Evolutionary conservation across 768 basidiomycete species (phyloP), one percentile per base, ranked within the genome.

Genomic region (Kwoniella botswanensis): DNA sequence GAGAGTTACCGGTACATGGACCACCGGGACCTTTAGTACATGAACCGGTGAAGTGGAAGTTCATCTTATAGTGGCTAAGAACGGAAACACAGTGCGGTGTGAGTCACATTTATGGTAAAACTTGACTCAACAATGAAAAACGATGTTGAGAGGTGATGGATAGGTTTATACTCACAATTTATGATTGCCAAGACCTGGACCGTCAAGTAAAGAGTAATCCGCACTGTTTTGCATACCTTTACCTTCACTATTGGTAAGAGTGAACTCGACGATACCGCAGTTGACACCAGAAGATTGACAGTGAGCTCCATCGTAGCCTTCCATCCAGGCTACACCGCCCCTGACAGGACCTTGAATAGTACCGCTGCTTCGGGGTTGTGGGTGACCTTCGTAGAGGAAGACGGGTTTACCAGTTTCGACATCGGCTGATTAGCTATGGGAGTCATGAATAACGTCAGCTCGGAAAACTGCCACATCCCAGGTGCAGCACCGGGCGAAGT

Each of bases 231-330:
- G 67, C 50, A 43, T 22, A 13, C 46, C 55, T 7, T 29, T 42
- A 24, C 50, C 60, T 44, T 63, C 43, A 9, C 63, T 59, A 59
- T 74, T 70, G 41, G 69, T 43, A 17, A 75, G 59, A 7, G 71
- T 69, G 63, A 75, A 75, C 43, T 75, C 74, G 55, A 72, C 74
- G 17, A 67, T 63, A 12, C 64, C 74, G 55, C 74, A 75, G 46
- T 75, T 75, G 71, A 75, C 64, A 41, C 74, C 74, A 17, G 44
- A 50, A 35, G 55, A 35, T 54, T 60, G 58, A 56, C 73, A 71
- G 53, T 68, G 50, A 26, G 50, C 24, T 26, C 63, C 59, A 29
- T 26, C 53, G 53, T 46, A 75, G 1, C 53, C 65, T 2, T 41
- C 35, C 41, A 75, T 21, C 67, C 71, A 75, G 7, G 74, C 74